Base-by-base conservation (phyloP, 2,329 filamentous ascomycete genomes). In the Phaeoacremonium minimum region DNA sequence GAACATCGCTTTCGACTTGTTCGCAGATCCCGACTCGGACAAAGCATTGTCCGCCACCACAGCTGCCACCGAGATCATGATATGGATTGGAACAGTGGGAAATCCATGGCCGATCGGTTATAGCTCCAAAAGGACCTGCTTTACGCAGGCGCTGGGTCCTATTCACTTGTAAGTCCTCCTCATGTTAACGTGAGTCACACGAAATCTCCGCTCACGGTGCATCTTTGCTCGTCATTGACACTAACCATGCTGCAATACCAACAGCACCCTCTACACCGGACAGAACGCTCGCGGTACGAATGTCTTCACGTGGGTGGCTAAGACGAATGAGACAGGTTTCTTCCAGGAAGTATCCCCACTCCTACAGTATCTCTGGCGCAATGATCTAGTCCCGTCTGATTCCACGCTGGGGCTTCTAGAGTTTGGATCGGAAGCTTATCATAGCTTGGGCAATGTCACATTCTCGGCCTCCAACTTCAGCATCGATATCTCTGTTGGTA, bases 1-100 rank as follows among this genome's bases (percentile, higher is more conserved):
- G 28, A 58, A 58, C 33, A 53, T 55, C 18, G 56, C 55, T 7
- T 58, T 56, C 42, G 56, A 58, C 40, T 44, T 58, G 26, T 58
- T 58, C 41, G 47, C 48, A 17, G 56, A 58, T 45, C 47, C 36
- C 32, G 47, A 56, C 41, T 34, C 44, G 16, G 38, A 30, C 9
- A 46, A 42, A 6, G 43, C 55, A 3, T 43, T 45, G 15, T 48
- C 45, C 33, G 53, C 55, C 28, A 50, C 48, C 16, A 44, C 45
- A 18, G 51, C 56, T 11, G 48, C 46, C 34, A 54, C 50, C 26
- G 56, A 58, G 41, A 53, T 58, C 34, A 58, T 58, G 56, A 46
- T 58, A 22, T 58, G 56, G 56, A 43, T 58, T 4, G 56, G 53
- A 7, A 45, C 33, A 18, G 43, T 55, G 20, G 56, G 56, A 13